Percentiles rank a stretch among this genome's conserved stretches.
phyloP scores from a whole-genome alignment of 768 basidiomycete genomes.

The Serendipita sp. region DNA sequence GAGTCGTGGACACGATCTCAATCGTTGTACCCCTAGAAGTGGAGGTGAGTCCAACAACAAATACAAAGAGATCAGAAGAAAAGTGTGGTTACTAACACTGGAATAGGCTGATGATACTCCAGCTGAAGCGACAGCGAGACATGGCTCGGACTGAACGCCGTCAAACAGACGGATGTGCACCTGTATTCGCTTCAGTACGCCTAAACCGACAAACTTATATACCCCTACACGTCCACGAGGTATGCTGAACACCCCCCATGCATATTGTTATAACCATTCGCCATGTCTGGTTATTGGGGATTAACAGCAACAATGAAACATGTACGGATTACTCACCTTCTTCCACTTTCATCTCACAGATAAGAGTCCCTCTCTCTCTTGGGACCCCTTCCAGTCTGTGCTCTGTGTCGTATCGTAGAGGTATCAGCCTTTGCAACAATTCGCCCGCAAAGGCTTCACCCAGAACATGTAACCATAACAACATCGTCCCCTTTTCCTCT shows the following conservation, averaged over 20 bases:
- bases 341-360: background rate
- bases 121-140: background rate
- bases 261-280: background rate
- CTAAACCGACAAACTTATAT: background rate
- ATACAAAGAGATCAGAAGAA: background rate
- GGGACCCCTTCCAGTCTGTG: background rate
- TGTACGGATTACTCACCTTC: background rate
- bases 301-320: background rate
- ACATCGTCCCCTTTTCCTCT: background rate
- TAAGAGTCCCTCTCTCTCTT: background rate
- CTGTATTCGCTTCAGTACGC: background rate
- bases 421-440: background rate
- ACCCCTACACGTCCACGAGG: background rate
- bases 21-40: background rate
- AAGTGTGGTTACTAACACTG: background rate
- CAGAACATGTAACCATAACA: background rate
- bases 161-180: background rate
- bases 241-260: background rate
- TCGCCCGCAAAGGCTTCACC: background rate
- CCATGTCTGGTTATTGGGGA: background rate
- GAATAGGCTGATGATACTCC: background rate
- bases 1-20: background rate
- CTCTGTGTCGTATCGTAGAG: background rate
- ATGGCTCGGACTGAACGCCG: background rate
- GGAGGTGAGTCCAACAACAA: background rate